phyloP scores from a whole-genome alignment of 129 eudicot genomes.

The Centrapalus pauciflorus region DNA sequence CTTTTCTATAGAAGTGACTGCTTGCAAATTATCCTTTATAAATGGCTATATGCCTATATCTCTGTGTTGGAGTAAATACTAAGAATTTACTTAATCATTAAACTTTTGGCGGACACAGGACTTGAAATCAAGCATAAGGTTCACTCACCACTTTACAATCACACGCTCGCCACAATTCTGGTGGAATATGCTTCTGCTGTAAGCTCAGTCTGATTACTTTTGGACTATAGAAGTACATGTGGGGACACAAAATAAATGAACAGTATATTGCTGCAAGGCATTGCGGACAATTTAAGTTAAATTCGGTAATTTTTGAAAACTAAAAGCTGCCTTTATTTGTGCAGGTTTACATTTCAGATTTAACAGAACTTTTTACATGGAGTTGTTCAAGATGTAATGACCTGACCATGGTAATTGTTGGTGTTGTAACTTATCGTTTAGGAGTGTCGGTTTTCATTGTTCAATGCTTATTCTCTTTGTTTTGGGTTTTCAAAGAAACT shows the following conservation, averaged over 20 bases:
- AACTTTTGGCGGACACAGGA: conserved; percentile 38
- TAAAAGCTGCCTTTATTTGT: not conserved
- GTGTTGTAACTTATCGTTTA: not conserved
- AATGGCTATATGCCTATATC: not conserved
- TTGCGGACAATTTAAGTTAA: not conserved
- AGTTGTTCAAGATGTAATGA: conserved; percentile 89
- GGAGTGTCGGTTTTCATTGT: not conserved
- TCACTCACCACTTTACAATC: conserved; percentile 49
- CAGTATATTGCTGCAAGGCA: not conserved
- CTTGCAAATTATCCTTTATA: not conserved
- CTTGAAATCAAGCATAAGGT: conserved; percentile 34
- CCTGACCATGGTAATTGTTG: conserved; percentile 55
- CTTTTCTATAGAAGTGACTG: not conserved
- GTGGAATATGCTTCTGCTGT: conserved; percentile 95
- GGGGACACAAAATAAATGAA: not conserved
- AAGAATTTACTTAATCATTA: not conserved
- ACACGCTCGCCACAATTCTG: conserved; percentile 65
- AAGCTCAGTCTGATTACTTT: conserved; percentile 20
- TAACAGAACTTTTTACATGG: conserved; percentile 83
- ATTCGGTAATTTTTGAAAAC: not conserved
- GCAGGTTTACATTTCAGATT: conserved; percentile 88
- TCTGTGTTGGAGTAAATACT: not conserved
- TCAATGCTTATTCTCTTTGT: not conserved
- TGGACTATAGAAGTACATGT: not conserved
- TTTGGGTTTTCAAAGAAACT: not conserved